Conservation (phyloP, 2,329 filamentous ascomycete genomes). For the Penicillium sp. region DNA sequence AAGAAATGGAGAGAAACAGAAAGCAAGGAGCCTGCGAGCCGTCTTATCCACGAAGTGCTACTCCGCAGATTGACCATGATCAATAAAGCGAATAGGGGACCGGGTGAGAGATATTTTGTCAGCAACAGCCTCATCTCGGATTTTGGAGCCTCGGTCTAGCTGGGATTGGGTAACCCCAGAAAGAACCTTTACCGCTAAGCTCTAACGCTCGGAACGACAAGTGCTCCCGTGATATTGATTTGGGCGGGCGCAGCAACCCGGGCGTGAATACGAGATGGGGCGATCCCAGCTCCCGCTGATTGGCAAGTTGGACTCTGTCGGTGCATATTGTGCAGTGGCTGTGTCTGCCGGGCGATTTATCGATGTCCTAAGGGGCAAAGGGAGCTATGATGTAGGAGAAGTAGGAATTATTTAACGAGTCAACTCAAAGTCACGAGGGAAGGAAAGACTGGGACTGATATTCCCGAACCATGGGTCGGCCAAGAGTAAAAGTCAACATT, state of each 20-base stretch:
- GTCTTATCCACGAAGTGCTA: not conserved
- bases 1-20: not conserved
- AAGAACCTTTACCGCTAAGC: not conserved
- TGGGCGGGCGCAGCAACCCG: conserved; percentile 8
- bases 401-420: not conserved
- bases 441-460: not conserved
- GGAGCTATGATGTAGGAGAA: not conserved
- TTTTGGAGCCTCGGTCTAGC: conserved; percentile 1
- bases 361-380: not conserved
- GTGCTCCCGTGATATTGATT: conserved; percentile 13
- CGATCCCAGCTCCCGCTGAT: conserved; percentile 8
- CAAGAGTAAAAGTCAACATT: not conserved
- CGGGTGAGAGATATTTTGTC: conserved; percentile 10
- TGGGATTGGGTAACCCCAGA: conserved; percentile 3
- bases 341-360: conserved; percentile 3
- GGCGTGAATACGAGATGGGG: conserved; percentile 22
- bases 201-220: conserved; percentile 2
- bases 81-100: conserved; percentile 2
- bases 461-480: not conserved
- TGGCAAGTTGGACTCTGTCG: conserved; percentile 7
- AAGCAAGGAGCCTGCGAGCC: not conserved
- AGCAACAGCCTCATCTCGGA: conserved; percentile 23
- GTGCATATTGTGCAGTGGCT: conserved; percentile 13
- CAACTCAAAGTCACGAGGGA: not conserved
- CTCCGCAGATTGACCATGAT: not conserved